Conservation (phyloP, 148 eudicot species). For the Bassia scoparia region DNA sequence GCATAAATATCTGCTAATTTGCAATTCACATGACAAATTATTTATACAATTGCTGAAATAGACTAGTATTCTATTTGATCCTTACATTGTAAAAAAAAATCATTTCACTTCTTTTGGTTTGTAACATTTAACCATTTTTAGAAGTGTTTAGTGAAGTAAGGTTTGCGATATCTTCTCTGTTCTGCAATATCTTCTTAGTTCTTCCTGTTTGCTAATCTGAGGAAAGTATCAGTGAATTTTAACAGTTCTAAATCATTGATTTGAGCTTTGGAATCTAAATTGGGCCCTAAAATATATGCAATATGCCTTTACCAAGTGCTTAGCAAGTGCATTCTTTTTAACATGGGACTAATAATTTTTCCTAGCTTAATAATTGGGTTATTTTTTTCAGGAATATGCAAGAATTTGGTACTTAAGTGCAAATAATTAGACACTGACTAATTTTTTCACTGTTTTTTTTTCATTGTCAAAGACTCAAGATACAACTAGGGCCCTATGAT, state of each 20-base stretch:
- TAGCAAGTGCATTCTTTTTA: slow-evolving; percentile 16
- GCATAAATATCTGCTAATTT: not conserved
- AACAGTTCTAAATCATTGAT: slow-evolving; percentile 17
- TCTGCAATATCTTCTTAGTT: not conserved
- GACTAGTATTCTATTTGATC: not conserved
- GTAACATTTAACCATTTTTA: not conserved
- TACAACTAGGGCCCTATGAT: slow-evolving; percentile 20
- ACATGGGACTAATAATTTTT: slow-evolving; percentile 25
- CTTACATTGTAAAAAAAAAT: not conserved
- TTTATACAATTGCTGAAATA: not conserved
- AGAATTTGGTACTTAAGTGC: slow-evolving; percentile 14
- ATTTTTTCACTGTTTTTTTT: slow-evolving; percentile 13
- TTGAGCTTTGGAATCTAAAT: slow-evolving; percentile 29
- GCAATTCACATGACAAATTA: slow-evolving; percentile 18
- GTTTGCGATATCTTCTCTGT: not conserved
- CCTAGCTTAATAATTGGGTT: slow-evolving; percentile 12
- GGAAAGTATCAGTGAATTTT: not conserved
- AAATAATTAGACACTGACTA: slow-evolving; percentile 11
- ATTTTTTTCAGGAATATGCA: not conserved
- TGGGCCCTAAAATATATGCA: slow-evolving; percentile 39
- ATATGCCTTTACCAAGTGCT: slow-evolving; percentile 30
- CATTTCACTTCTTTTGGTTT: not conserved
- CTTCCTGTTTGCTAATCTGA: not conserved
- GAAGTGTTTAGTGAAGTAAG: not conserved
- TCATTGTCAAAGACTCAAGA: not conserved